Base-by-base conservation (phyloP, 2,329 filamentous ascomycete species). In the Biscogniauxia sp. region DNA sequence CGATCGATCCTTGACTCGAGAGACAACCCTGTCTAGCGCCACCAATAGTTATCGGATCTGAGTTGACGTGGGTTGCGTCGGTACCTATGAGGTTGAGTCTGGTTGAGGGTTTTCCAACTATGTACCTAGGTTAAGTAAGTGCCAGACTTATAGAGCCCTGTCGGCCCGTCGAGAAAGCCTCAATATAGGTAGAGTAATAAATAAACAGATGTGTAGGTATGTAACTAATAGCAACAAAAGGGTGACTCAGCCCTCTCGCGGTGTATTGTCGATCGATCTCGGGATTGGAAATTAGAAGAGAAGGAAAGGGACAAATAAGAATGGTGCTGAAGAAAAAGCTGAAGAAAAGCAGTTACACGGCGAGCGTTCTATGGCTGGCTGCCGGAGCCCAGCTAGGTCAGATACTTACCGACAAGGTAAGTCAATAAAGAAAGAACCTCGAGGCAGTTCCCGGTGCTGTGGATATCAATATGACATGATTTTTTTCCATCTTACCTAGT, bases 1-100 rank as follows among this genome's bases (percentile, higher is more conserved):
- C 53, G n/a, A 59, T 50, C 23, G 28, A 19, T 19, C 54, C 54
- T 23, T 23, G 20, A 26, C 53, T 26, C 57, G 54, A 58, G 56
- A 50, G 19, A 56, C 26, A 32, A 26, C 28, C 26, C 53, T 41
- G 53, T 20, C 13, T 25, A 49, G 19, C 53, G 53, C 53, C 53
- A 55, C 53, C 32, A 32, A 55, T 45, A 32, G 17, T 26, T 25
- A 25, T 37, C 8, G 53, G 15, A n/a, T 53, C 9, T 32, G 28
- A 7, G 28, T 32, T 32, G 28, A 32, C 6, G 37, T 45, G 37
- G 37, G 37, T 45, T 45, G 37, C 17, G 37, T 45, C 37, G 37
- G 37, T 45, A 45, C 28, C 28, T 32, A 45, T 45, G 37, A 45
- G 37, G 37, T 45, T 32, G 28, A 32, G 28, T 32, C 7, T 32